Base-by-base conservation (phyloP, 768 basidiomycete species). In the Leccinum arenicola region DNA sequence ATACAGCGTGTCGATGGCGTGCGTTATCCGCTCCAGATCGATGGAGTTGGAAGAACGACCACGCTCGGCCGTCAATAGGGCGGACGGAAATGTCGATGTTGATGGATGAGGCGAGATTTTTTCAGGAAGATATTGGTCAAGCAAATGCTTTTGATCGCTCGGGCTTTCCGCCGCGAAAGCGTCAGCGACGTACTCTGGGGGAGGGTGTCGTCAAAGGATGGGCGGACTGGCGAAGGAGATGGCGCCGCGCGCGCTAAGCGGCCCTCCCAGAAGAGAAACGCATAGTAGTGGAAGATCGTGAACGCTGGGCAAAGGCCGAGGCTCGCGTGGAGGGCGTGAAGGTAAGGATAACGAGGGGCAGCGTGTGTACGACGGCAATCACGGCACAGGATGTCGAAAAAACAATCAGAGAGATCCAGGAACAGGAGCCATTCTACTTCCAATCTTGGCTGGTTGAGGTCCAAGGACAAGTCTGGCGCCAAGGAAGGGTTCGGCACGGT, bases 1-100 rank as follows among this genome's bases (percentile, higher is more conserved):
- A 71, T 97, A 93, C 11, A 98, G 76, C 38, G 94, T 80, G 70
- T 96, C 95, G 66, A 99, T 95, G 31, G 97, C 95, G 70, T 83
- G 82, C 0, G 91, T 84, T 49, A 98, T 86, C 11, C 82, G 80
- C 64, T 97, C 94, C 19, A 98, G 78, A 70, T 98, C 96, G 67
- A 90, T 74, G 53, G 84, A 76, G 84, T 88, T 52, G 35, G 61
- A 58, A 10, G 55, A 9, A 12, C 19, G 59, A 0, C 43, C 29
- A 21, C 10, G 59, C 8, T 68, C 60, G 11, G 17, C 12, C 8
- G 40, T 14, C 4, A 48, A 43, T 50, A 54, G 56, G 1, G 43
- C 35, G 19, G 31, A 40, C 6, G 33, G 53, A 15, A 25, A 12
- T 23, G 14, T 10, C 10, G 53, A 61, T 19, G 56, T 48, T 4